Evolutionary conservation across 1,139 yeast genomes (phyloP), one percentile per base, ranked within the genome.

Genomic region (Diutina scorzettiae): DNA sequence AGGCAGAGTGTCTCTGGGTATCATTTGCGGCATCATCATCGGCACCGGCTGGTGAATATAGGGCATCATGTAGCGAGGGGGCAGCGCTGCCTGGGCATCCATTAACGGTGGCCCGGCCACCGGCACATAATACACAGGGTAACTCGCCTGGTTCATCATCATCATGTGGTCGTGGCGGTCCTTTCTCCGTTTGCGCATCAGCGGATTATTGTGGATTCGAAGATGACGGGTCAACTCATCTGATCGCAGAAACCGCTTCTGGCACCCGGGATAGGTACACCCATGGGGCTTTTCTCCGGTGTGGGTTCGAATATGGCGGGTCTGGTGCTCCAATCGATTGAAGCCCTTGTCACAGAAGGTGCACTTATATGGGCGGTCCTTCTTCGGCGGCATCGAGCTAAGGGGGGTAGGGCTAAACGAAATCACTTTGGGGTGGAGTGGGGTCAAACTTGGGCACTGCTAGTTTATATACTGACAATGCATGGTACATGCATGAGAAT

Each of bases 261-360:
- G 66, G 60, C 97, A 89, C 1, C 94, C 94, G 0, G 94, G 94
- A 53, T 75, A 86, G 6, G 81, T 73, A 59, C 97, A 89, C 40
- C 77, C 78, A 55, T 87, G 96, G 19, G 96, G 96, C 57, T 86
- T 84, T 56, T 87, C 96, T 29, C 97, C 97, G 0, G 97, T 89
- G 57, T 89, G 97, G 5, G 96, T 89, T 47, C 96, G 68, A 43
- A 89, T 83, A 57, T 89, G 97, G 53, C 97, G 75, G 16, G 96
- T 87, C 57, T 86, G 95, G 60, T 89, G 97, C 59, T 89, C 97
- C 41, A 87, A 64, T 42, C 97, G 70, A 56, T 86, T 95, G 58
- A 89, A 89, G 1, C 95, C 95, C 64, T 89, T 85, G 44, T 81
- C 82, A 61, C 97, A 89, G 56, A 83, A 73, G 16, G 95, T 89